A percentile compares a stretch with the other conserved stretches of the same genome.
These are phyloP conservation scores for Corylus heterophylla DNA, from an alignment of 306 rosid species.

Conservation along the genomic window DNA sequence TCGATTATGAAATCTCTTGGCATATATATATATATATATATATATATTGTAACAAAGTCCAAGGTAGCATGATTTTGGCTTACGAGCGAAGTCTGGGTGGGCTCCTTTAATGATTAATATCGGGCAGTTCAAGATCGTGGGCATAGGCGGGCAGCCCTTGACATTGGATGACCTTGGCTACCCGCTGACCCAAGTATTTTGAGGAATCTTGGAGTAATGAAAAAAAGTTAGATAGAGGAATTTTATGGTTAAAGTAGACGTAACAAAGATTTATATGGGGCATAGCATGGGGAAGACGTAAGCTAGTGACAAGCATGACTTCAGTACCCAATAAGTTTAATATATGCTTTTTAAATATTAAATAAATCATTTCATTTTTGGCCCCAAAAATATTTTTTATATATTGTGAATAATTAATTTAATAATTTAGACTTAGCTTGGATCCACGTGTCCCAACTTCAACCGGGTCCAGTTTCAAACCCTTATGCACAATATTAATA, in stretches of 20 bases:
- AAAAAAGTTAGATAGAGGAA: slow-evolving; percentile 39
- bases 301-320: slow-evolving; percentile 76
- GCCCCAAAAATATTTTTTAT: too few species aligned
- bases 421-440: too few species aligned
- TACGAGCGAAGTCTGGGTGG: slow-evolving; percentile 77
- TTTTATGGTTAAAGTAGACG: slow-evolving; percentile 74
- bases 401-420: too few species aligned
- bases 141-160: slow-evolving; percentile 47
- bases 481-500: too few species aligned
- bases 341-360: background rate
- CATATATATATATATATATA: background rate
- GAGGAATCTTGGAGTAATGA: slow-evolving; percentile 38
- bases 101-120: slow-evolving; percentile 63
- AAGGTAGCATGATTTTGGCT: slow-evolving; percentile 78
- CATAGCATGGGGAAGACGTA: slow-evolving; percentile 47
- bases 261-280: slow-evolving; percentile 55
- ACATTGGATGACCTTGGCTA: slow-evolving; percentile 27
- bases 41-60: slow-evolving; percentile 42
- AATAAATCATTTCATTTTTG: too few species aligned
- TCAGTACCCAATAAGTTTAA: slow-evolving; percentile 36
- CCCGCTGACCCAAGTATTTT: slow-evolving; percentile 54
- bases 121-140: slow-evolving; percentile 62
- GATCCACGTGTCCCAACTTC: too few species aligned
- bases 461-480: too few species aligned
- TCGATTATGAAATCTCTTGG: slow-evolving; percentile 15